Evolutionary conservation across 2,329 filamentous ascomycete genomes (phyloP).

Genomic region (Xylaria polymorpha): DNA sequence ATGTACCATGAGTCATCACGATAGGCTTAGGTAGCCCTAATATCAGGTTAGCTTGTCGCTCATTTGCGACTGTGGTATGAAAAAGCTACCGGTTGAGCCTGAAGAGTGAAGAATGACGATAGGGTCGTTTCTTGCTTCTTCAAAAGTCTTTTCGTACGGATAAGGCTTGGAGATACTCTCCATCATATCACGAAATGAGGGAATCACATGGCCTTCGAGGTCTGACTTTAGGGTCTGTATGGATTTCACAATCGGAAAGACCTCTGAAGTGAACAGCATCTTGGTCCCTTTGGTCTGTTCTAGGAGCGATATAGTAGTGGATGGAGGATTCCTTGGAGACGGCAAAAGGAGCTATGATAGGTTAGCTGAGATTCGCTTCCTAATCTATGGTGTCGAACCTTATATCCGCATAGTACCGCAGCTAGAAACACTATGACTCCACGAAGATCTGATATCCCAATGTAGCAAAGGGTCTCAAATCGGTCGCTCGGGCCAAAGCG

Average conservation of each 20-base stretch:
- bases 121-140: constrained; percentile 41
- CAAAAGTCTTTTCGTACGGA: constrained; percentile 39
- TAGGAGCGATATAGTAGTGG: constrained; percentile 40
- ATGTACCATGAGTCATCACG: constrained; percentile 40
- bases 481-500: too few relatives aligned
- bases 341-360: constrained; percentile 38
- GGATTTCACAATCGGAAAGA: constrained; percentile 34
- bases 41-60: background rate
- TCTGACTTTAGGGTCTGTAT: constrained; percentile 10
- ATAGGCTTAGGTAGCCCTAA: constrained; percentile 42
- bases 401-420: too few relatives aligned
- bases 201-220: constrained; percentile 21
- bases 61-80: background rate
- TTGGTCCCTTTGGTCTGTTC: constrained; percentile 37
- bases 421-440: too few relatives aligned
- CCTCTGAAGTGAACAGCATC: constrained; percentile 38
- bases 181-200: constrained; percentile 41
- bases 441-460: too few relatives aligned
- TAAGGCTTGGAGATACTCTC: constrained; percentile 33
- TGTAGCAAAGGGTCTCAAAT: too few relatives aligned
- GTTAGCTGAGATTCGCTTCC: background rate
- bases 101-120: constrained; percentile 45
- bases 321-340: constrained; percentile 41
- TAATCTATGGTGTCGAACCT: too few relatives aligned
- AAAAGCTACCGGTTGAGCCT: constrained; percentile 43